phyloP scores from a whole-genome alignment of 352 stramenopile species.

The Pythium diclinum region DNA sequence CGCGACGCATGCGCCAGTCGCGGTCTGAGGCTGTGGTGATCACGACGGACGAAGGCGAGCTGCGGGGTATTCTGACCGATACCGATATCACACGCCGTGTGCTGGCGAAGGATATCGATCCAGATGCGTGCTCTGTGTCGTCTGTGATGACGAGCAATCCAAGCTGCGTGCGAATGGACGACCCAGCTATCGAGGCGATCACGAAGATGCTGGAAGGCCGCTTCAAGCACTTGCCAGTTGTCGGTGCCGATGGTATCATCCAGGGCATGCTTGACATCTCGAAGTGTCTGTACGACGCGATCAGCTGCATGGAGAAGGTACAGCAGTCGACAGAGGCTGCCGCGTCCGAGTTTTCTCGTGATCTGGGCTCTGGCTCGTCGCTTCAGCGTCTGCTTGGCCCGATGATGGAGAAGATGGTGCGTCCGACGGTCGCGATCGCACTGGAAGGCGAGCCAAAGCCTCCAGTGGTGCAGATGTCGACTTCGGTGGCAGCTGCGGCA shows the following conservation, averaged over 20 bases:
- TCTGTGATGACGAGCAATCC: slow-evolving; percentile 85
- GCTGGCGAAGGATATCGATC: slow-evolving; percentile 77
- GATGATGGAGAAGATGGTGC: slow-evolving; percentile 90
- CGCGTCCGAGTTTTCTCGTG: slow-evolving; percentile 75
- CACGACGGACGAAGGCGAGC: slow-evolving; percentile 74
- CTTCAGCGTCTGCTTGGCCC: slow-evolving; percentile 72
- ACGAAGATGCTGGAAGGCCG: slow-evolving; percentile 87
- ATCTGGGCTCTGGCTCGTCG: slow-evolving; percentile 64
- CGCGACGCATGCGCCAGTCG: slow-evolving; percentile 76
- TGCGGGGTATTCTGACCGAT: slow-evolving; percentile 84
- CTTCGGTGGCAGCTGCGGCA: slow-evolving; percentile 59
- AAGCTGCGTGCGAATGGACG: slow-evolving; percentile 73
- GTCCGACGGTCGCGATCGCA: slow-evolving; percentile 75
- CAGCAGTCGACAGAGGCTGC: slow-evolving; percentile 80
- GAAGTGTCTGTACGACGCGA: slow-evolving; percentile 87
- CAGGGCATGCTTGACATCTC: slow-evolving; percentile 89
- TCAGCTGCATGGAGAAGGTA: slow-evolving; percentile 85
- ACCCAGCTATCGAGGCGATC: slow-evolving; percentile 83
- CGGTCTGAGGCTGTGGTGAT: slow-evolving; percentile 85
- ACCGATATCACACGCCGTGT: slow-evolving; percentile 85
- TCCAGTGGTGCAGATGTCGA: slow-evolving; percentile 71
- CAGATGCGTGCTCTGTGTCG: slow-evolving; percentile 69
- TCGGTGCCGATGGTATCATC: slow-evolving; percentile 64
- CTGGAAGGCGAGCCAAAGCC: slow-evolving; percentile 80
- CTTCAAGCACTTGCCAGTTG: slow-evolving; percentile 86